A percentile compares a stretch with the other conserved stretches of the same genome.
Evolutionary conservation across 331 rosid genomes (phyloP).

Genomic region (Malus hybrid): DNA sequence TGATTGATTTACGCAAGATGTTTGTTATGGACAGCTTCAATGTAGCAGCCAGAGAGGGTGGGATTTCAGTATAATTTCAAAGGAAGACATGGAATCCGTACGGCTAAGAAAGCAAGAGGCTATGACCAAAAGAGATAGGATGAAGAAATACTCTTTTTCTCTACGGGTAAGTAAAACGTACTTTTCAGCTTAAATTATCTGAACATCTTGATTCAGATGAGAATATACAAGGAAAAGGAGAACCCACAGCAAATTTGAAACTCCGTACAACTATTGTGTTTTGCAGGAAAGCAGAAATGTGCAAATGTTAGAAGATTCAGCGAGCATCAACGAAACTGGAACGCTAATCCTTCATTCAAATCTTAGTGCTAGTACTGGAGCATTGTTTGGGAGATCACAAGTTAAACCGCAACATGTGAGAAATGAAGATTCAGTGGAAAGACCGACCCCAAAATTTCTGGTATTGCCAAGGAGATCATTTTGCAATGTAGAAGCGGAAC

Average conservation of each 20-base stretch:
- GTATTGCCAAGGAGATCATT: constrained; percentile 29
- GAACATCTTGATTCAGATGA: background rate
- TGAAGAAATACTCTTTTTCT: constrained; percentile 75
- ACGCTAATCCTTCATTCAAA: constrained; percentile 7
- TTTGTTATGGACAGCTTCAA: constrained; percentile 34
- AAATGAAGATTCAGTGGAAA: constrained; percentile 14
- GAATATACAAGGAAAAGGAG: background rate
- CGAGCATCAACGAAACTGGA: constrained; percentile 16
- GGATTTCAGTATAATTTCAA: constrained; percentile 51
- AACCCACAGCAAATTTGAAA: background rate
- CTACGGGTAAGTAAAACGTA: constrained; percentile 42
- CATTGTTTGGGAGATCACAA: constrained; percentile 20
- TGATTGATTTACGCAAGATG: background rate
- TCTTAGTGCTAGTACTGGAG: constrained; percentile 8
- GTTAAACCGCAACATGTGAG: constrained; percentile 13
- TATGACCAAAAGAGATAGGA: constrained; percentile 60
- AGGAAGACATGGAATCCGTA: constrained; percentile 54
- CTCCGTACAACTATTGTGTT: background rate
- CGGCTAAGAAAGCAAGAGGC: constrained; percentile 69
- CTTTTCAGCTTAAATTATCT: background rate
- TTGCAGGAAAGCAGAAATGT: constrained; percentile 55
- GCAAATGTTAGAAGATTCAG: constrained; percentile 38
- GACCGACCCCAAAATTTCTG: constrained; percentile 10
- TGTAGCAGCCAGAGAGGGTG: constrained; percentile 39
- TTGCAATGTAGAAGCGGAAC: constrained; percentile 3